Conservation (phyloP, 371 early-diverging fungal species). For the Funneliformis caledonium region DNA sequence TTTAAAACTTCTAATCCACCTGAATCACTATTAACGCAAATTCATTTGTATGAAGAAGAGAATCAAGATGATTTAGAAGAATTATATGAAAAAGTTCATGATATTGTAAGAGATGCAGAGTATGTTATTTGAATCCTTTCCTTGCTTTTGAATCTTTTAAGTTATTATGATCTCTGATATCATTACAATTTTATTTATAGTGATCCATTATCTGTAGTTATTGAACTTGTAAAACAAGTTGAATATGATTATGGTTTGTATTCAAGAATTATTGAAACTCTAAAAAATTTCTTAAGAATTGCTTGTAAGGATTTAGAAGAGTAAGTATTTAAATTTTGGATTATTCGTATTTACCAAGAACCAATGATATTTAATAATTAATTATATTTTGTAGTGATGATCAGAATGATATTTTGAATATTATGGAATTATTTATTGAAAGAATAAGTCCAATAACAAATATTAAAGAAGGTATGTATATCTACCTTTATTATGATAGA, state of each 20-base stretch:
- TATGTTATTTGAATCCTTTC: slow-evolving; percentile 3
- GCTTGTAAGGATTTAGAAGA: slow-evolving; percentile 1
- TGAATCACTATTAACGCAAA: slow-evolving; percentile 52
- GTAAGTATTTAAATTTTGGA: background rate
- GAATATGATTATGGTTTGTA: slow-evolving; percentile 1
- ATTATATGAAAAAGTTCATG: slow-evolving; percentile 51
- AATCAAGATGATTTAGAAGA: slow-evolving; percentile 58
- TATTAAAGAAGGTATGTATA: slow-evolving; percentile 43
- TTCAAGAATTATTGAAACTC: background rate
- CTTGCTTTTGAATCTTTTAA: background rate
- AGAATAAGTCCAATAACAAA: slow-evolving; percentile 45
- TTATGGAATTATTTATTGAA: slow-evolving; percentile 50
- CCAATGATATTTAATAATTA: background rate
- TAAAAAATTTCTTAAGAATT: slow-evolving; percentile 23
- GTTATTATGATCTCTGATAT: background rate
- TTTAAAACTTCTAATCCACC: slow-evolving; percentile 49
- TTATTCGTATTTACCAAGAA: background rate
- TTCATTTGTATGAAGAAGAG: slow-evolving; percentile 54
- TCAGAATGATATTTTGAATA: slow-evolving; percentile 51
- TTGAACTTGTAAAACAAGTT: slow-evolving; percentile 18
- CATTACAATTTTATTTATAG: background rate
- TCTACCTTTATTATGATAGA: background rate
- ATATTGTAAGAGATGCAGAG: slow-evolving; percentile 34
- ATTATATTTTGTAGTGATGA: slow-evolving; percentile 42
- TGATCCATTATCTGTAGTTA: slow-evolving; percentile 9